Evolutionary conservation across 148 eudicot species (phyloP).

Genomic region (Talinum fruticosum): DNA sequence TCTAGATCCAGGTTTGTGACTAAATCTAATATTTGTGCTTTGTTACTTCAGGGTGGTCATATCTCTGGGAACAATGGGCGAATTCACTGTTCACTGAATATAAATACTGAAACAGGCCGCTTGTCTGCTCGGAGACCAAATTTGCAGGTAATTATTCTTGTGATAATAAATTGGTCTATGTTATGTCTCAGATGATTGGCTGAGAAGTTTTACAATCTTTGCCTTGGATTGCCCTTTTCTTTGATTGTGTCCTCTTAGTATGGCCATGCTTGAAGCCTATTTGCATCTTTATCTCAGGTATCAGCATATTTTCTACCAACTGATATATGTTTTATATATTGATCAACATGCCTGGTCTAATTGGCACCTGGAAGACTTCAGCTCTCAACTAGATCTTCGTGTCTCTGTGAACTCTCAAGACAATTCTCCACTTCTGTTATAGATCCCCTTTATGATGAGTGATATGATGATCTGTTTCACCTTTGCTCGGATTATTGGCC

Average conservation of each 20-base stretch:
- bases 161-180: background rate
- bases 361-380: background rate
- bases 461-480: background rate
- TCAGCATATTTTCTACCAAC: background rate
- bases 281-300: background rate
- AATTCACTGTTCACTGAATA: conserved; percentile 92
- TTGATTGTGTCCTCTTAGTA: background rate
- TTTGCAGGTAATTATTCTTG: conserved; percentile 58
- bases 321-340: background rate
- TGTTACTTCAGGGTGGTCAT: conserved; percentile 65
- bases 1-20: conserved; percentile 4
- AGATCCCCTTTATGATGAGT: background rate
- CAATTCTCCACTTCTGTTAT: background rate
- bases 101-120: conserved; percentile 97
- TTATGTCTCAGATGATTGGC: background rate
- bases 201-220: background rate
- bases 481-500: background rate
- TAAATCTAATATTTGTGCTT: conserved; percentile 15
- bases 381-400: too few species aligned
- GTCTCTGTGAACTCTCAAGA: background rate
- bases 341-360: background rate
- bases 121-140: conserved; percentile 97
- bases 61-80: conserved; percentile 82
- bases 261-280: background rate
- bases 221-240: background rate